Base-by-base conservation (phyloP, 1,284 basidiomycete species). In the Sporisorium scitamineum region DNA sequence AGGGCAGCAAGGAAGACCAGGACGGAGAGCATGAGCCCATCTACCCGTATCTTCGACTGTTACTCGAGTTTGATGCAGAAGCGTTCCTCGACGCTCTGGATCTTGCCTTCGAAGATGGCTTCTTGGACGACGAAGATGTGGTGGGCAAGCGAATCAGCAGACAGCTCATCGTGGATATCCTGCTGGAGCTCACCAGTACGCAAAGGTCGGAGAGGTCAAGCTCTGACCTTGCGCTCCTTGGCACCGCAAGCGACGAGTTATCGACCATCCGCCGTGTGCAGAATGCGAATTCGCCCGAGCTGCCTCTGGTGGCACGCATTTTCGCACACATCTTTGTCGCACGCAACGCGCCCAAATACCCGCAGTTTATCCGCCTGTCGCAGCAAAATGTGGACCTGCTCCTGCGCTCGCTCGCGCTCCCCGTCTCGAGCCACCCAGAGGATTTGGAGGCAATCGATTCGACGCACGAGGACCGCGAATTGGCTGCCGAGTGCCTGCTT, bases 291-390 rank as follows among this genome's bases (percentile, higher is more conserved):
- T 50, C 62, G 32, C 68, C 64, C 11, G 53, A 32, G 39, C 29
- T 76, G 59, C 62, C 69, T 9, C 24, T 69, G 42, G 29, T 63
- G 24, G 66, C 70, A 13, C 58, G 66, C 29, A 94, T 92, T 3
- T 94, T 99, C 85, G 89, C 96, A 54, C 91, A 95, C 84, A 97
- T 99, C 76, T 99, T 99, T 86, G 90, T 98, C 64, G 94, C 97
- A 1, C 92, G 95, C 64, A 99, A 98, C 85, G 90, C 97, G 16
- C 94, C 97, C 0, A 99, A 98, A 87, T 99, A 98, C 86, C 91
- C 92, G 0, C 95, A 97, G 86, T 95, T 92, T 86, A 89, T 98
- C 66, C 87, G 89, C 63, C 88, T 95, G 41, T 86, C 90, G 0
- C 90, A 90, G 2, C 91, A 89, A 47, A 88, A 90, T 1, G 88